These are phyloP conservation scores for Cladorrhinum samala DNA, from an alignment of 495 filamentous ascomycete species.

Conservation along the genomic window DNA sequence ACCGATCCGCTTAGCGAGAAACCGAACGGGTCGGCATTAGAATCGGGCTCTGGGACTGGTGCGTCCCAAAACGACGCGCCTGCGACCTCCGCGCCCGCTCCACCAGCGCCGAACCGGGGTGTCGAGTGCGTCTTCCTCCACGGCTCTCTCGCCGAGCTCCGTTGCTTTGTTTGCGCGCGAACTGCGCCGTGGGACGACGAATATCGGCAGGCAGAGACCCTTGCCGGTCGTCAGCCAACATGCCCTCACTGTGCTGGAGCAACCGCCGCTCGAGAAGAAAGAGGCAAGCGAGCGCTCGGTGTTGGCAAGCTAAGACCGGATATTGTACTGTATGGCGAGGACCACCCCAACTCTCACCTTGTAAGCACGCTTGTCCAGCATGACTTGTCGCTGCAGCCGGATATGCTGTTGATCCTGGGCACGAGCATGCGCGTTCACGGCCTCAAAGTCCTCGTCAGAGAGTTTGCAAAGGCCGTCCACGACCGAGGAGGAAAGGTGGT, in stretches of 20 bases:
- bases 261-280: conserved; percentile 50
- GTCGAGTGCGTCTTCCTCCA: conserved; percentile 63
- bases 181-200: conserved; percentile 55
- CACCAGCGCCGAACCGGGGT: conserved; percentile 32
- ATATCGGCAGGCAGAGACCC: conserved; percentile 38
- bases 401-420: conserved; percentile 60
- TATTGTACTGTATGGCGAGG: conserved; percentile 66
- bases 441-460: conserved; percentile 58
- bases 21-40: background rate
- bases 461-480: conserved; percentile 66
- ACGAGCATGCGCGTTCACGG: conserved; percentile 66
- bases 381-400: conserved; percentile 54
- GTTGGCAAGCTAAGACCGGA: conserved; percentile 60
- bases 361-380: conserved; percentile 57
- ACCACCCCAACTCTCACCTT: conserved; percentile 58
- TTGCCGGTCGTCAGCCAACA: conserved; percentile 55
- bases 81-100: background rate
- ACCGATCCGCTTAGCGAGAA: background rate
- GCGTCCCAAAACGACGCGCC: background rate
- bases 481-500: conserved; percentile 57
- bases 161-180: conserved; percentile 57
- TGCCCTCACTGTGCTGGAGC: conserved; percentile 54
- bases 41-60: background rate
- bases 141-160: conserved; percentile 53
- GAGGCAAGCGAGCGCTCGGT: conserved; percentile 56